These are phyloP conservation scores for Trebouxia gelatinosa DNA, from an alignment of 163 green algal genomes.

Conservation along the genomic window DNA sequence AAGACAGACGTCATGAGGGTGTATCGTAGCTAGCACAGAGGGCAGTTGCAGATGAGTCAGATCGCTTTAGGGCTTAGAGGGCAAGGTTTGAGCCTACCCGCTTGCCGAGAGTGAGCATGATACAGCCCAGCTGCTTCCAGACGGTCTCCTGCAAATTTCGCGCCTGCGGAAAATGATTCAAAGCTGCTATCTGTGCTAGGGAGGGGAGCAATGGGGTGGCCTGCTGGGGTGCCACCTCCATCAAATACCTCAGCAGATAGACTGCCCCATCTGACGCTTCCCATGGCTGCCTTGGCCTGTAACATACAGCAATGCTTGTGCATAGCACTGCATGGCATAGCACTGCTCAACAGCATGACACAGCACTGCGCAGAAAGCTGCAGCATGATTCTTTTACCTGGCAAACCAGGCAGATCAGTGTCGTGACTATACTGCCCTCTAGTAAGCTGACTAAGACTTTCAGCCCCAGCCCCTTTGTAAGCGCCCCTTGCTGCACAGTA, in stretches of 20 bases:
- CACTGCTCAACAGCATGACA: not conserved
- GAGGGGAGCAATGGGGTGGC: slow-evolving; percentile 41
- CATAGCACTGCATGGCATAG: not conserved
- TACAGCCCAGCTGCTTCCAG: slow-evolving; percentile 66
- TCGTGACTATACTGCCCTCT: not conserved
- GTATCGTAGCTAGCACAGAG: too few species aligned
- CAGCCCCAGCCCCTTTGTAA: slow-evolving; percentile 48
- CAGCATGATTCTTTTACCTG: not conserved
- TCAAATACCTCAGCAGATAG: slow-evolving; percentile 69
- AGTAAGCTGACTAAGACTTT: slow-evolving; percentile 26
- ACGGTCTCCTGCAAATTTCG: slow-evolving; percentile 68
- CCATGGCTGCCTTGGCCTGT: slow-evolving; percentile 77
- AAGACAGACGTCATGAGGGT: too few species aligned
- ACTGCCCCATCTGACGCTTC: slow-evolving; percentile 80
- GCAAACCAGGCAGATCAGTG: too few species aligned
- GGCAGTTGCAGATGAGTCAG: too few species aligned
- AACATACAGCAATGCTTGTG: not conserved
- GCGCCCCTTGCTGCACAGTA: slow-evolving; percentile 45
- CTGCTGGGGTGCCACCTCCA: slow-evolving; percentile 17
- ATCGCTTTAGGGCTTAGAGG: too few species aligned
- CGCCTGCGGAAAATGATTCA: slow-evolving; percentile 66
- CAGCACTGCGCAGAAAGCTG: not conserved
- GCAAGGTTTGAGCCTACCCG: slow-evolving; percentile 42
- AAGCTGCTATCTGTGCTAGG: slow-evolving; percentile 57
- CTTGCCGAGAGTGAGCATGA: slow-evolving; percentile 64